Base-by-base conservation (phyloP, 345 rosid species). In the Populus davidiana region DNA sequence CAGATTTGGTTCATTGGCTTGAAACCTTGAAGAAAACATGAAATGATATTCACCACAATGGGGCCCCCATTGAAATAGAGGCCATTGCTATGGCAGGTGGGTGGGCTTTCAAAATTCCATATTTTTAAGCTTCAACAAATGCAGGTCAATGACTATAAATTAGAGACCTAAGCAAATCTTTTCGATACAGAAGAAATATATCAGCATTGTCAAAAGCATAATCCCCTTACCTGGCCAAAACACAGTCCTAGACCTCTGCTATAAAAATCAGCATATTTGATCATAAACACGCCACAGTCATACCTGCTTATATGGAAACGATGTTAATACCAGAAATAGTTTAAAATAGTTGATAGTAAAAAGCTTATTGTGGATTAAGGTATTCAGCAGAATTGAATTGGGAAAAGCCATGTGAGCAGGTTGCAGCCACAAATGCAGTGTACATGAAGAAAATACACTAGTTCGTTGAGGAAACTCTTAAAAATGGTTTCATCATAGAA, bases 241-340 rank as follows among this genome's bases (percentile, higher is more conserved):
- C 91, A 91, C 73, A 96, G 94, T 59, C 85, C 89, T 44, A 92
- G 67, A 10, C 91, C 98, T 88, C 99, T 88, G 87, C 98, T 91
- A 81, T 88, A 91, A 69, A 92, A 96, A 80, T 96, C 99, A 0
- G 90, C 89, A 83, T 96, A 96, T 77, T 96, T 96, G 64, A 96
- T 88, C 99, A 96, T 96, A 85, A 96, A 96, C 89, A 94, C 85
- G 47, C 99, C 99, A 43, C 99, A 96, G 78, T 96, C 99, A 79
- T 81, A 96, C 88, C 99, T 96, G 89, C n/a, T 68, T 38, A 83
- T 13, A 77, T 14, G n/a, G 65, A 23, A 69, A 62, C 8, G 36
- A 79, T 50, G 23, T 27, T 18, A 52, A 52, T 52, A 52, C n/a
- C 2, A 4, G 23, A 18, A 52, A 52, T 52, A 52, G 59, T 52